Evolutionary conservation across 169 alveolate species (phyloP), one percentile per base, ranked within the genome.

Genomic region (Amoebophrya sp.): DNA sequence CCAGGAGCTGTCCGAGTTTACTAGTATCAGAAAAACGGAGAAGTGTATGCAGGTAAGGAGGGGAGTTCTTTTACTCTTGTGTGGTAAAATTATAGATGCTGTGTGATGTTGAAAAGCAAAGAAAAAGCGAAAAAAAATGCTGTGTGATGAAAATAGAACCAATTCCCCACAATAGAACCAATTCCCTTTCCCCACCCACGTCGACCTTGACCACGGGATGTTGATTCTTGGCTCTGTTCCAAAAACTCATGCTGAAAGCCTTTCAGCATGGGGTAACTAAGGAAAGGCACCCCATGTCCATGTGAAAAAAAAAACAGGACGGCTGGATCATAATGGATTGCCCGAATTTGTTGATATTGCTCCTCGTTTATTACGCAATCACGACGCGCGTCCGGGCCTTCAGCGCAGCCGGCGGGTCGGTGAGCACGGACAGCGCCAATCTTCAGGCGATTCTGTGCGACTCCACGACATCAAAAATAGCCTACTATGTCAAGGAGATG

Each of bases 301-400:
- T 66, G 32, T 12, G n/a, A n/a, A n/a, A n/a, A n/a, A n/a, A n/a
- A n/a, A n/a, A n/a, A n/a, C 53, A 38, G 55, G 77, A 89, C 77
- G 77, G 91, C 0, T 89, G 91, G 91, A 89, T 18, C 77, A 38
- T 89, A 0, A 32, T 89, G 39, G 77, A 89, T 39, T 89, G 91
- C 77, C 40, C 91, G 2, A 89, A 89, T 39, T 66, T 89, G 40
- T 29, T n/a, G n/a, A n/a, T n/a, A n/a, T n/a, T 89, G 7, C 91
- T 89, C 18, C 77, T 89, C 0, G 12, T 89, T n/a, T 77, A n/a
- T 7, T 66, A 66, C 83, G 83, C 83, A 7, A 66, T 66, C 29
- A 12, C 18, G 35, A n/a, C n/a, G n/a, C 83, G 83, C 32, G 83
- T 66, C 32, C 29, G 1, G 83, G 83, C 83, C 32, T 66, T 66